Evolutionary conservation across 1,284 basidiomycete species (phyloP).

Genomic region (Takashimella tepidaria): DNA sequence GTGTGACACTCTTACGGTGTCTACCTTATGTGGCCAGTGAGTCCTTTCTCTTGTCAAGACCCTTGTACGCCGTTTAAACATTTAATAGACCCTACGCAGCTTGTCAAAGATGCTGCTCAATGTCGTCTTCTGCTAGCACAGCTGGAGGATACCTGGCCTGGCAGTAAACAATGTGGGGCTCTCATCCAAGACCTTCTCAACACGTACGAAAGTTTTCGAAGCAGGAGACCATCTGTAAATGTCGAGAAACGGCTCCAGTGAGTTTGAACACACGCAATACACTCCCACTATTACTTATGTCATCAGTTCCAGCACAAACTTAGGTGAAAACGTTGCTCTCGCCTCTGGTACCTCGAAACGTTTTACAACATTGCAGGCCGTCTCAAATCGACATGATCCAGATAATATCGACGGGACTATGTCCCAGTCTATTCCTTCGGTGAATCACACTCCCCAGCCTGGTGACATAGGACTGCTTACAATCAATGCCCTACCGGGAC

Average conservation of each 20-base stretch:
- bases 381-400: too few relatives aligned
- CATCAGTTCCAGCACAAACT: too few relatives aligned
- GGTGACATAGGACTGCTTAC: too few relatives aligned
- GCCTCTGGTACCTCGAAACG: too few relatives aligned
- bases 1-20: slow-evolving; percentile 11
- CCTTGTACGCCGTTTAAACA: too few relatives aligned
- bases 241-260: neutral
- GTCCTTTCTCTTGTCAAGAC: neutral
- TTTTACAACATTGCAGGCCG: too few relatives aligned
- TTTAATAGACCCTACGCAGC: neutral
- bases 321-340: too few relatives aligned
- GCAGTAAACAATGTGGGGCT: slow-evolving; percentile 8
- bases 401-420: too few relatives aligned
- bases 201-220: neutral
- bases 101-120: neutral
- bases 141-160: slow-evolving; percentile 8
- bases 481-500: too few relatives aligned
- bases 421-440: too few relatives aligned
- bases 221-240: neutral
- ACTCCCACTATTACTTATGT: too few relatives aligned
- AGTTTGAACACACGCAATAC: neutral
- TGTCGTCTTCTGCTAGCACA: slow-evolving; percentile 3
- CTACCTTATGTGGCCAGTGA: slow-evolving; percentile 8
- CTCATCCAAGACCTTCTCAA: slow-evolving; percentile 7
- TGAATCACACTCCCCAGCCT: too few relatives aligned